Evolutionary conservation across 805 yeast genomes (phyloP).

Genomic region (Jamesozyma jinghongensis): DNA sequence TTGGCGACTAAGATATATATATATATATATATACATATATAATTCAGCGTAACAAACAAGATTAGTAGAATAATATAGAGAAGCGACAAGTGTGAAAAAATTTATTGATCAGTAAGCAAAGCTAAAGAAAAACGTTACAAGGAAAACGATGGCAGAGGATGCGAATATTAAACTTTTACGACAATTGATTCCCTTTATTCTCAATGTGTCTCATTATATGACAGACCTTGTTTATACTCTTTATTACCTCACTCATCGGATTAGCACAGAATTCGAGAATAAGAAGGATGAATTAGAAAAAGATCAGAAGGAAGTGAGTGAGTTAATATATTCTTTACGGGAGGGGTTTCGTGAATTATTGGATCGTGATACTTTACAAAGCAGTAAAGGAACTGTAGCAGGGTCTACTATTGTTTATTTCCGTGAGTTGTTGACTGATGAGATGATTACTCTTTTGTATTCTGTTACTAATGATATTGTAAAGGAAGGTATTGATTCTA

Average conservation of each 20-base stretch:
- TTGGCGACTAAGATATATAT: too few relatives aligned
- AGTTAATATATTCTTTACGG: constrained; percentile 2
- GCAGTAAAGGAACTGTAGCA: background rate
- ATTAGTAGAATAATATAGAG: background rate
- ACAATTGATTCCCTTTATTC: constrained; percentile 13
- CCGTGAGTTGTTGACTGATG: background rate
- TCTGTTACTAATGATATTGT: background rate
- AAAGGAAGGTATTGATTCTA: background rate
- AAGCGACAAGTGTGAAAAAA: background rate
- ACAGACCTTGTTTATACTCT: constrained; percentile 17
- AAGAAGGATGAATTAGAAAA: background rate
- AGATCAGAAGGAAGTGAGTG: background rate
- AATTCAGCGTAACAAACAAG: background rate
- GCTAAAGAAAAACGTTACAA: too few relatives aligned
- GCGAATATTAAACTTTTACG: constrained; percentile 11
- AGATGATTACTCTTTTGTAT: background rate
- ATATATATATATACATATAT: too few relatives aligned
- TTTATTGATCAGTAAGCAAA: too few relatives aligned
- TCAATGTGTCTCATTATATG: constrained; percentile 19
- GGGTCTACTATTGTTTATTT: background rate
- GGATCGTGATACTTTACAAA: too few relatives aligned
- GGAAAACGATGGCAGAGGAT: background rate
- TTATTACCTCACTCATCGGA: constrained; percentile 9
- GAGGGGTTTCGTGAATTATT: constrained; percentile 4
- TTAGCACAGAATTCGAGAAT: constrained; percentile 2